A percentile compares a stretch with the other conserved stretches of the same genome.
Evolutionary conservation across 2,329 filamentous ascomycete species (phyloP).

Genomic region (Colletotrichum sp.): DNA sequence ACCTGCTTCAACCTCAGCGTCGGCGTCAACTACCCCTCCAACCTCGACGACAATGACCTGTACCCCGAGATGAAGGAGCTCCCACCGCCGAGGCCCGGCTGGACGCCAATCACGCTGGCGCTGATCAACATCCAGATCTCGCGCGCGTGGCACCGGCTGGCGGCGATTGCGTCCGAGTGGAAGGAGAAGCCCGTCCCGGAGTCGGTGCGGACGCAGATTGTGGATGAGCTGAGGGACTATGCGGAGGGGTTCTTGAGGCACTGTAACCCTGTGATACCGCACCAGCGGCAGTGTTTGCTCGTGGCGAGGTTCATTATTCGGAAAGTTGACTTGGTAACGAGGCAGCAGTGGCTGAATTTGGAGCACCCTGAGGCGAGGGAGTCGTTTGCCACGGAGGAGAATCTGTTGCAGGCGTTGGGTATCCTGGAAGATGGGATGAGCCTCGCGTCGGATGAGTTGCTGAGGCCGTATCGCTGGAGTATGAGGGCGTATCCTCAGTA

Average conservation of each 20-base stretch:
- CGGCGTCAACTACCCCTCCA: conserved; percentile 58
- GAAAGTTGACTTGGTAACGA: conserved; percentile 39
- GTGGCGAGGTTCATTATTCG: conserved; percentile 32
- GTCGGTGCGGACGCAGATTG: conserved; percentile 42
- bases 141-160: conserved; percentile 25
- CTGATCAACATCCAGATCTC: conserved; percentile 58
- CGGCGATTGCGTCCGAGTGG: conserved; percentile 24
- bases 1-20: conserved; percentile 33
- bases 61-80: conserved; percentile 51
- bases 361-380: conserved; percentile 23
- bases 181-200: conserved; percentile 20
- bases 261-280: conserved; percentile 58
- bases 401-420: conserved; percentile 35
- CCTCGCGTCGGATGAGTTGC: conserved; percentile 37
- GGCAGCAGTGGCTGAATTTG: conserved; percentile 29
- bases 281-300: conserved; percentile 33
- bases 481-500: conserved; percentile 45
- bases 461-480: conserved; percentile 41
- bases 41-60: conserved; percentile 60
- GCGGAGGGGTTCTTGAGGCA: conserved; percentile 53
- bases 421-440: conserved; percentile 36
- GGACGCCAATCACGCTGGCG: conserved; percentile 63
- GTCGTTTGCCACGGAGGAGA: conserved; percentile 31
- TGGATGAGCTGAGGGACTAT: conserved; percentile 44
- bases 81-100: conserved; percentile 51